Evolutionary conservation across 2,329 filamentous ascomycete species (phyloP).

Genomic region (Fusarium coffeatum): DNA sequence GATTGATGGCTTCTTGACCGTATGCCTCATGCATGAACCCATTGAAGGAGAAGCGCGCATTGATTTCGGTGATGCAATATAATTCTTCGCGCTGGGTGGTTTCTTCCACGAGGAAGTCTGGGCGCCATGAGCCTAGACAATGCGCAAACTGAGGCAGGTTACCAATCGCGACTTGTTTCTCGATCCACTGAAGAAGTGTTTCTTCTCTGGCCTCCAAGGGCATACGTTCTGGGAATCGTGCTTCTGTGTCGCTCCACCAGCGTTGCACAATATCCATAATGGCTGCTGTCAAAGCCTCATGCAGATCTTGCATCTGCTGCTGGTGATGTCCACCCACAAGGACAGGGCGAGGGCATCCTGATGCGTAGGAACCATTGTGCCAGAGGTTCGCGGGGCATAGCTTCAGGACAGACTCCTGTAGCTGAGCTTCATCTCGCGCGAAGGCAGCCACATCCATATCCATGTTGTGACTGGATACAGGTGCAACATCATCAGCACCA

Average conservation of each 20-base stretch:
- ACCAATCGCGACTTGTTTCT: conserved; percentile 44
- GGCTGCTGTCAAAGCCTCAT: conserved; percentile 49
- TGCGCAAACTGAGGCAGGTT: conserved; percentile 39
- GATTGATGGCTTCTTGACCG: conserved; percentile 47
- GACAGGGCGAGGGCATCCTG: conserved; percentile 52
- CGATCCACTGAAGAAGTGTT: conserved; percentile 49
- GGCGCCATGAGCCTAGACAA: conserved; percentile 52
- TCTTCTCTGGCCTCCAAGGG: conserved; percentile 50
- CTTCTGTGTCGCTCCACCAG: conserved; percentile 53
- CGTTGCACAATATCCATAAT: conserved; percentile 53
- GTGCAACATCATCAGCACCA: conserved; percentile 4
- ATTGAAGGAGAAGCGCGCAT: conserved; percentile 56
- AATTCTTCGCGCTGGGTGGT: conserved; percentile 32
- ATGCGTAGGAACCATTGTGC: conserved; percentile 45
- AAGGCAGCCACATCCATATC: conserved; percentile 66
- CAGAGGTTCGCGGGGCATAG: conserved; percentile 46
- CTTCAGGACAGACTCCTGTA: conserved; percentile 33
- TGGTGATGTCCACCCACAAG: conserved; percentile 49
- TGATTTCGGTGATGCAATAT: conserved; percentile 55
- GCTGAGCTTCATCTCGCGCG: conserved; percentile 31
- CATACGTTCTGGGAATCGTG: conserved; percentile 50
- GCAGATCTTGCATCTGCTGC: conserved; percentile 46
- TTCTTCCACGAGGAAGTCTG: conserved; percentile 55
- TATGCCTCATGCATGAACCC: conserved; percentile 49
- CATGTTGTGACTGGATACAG: conserved; percentile 56